These are phyloP conservation scores for Chaetomiaceae sp. DNA, from an alignment of 2,329 filamentous ascomycete genomes.

Conservation along the genomic window DNA sequence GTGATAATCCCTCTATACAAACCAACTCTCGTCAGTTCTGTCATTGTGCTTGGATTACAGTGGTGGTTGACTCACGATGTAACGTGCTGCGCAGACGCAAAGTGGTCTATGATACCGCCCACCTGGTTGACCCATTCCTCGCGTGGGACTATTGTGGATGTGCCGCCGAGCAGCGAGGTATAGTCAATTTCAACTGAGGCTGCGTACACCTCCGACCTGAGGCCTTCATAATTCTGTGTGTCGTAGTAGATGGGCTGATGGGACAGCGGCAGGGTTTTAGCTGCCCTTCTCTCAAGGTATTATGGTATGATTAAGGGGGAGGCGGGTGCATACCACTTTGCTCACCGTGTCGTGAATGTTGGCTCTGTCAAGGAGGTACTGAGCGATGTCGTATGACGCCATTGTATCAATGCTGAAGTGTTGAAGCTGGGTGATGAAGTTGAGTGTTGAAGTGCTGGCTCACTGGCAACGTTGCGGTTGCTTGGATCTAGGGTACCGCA, in stretches of 20 bases:
- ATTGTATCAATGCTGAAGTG: neutral
- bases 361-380: conserved; percentile 32
- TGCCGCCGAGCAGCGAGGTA: conserved; percentile 29
- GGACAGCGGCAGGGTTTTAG: neutral
- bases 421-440: neutral
- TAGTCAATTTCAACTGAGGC: conserved; percentile 29
- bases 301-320: neutral
- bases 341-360: conserved; percentile 31
- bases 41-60: neutral
- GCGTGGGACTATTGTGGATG: conserved; percentile 19
- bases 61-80: conserved; percentile 16
- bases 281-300: neutral
- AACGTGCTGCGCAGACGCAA: conserved; percentile 27
- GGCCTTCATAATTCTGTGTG: conserved; percentile 18
- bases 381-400: conserved; percentile 23
- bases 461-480: no score
- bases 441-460: no score
- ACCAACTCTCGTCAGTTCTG: neutral
- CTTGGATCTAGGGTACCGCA: no score
- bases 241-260: conserved; percentile 29
- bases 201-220: conserved; percentile 28
- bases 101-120: conserved; percentile 16
- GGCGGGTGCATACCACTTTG: conserved; percentile 23
- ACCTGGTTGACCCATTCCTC: conserved; percentile 25
- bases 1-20: conserved; percentile 22